Conservation (phyloP, 116 monocot species). For the Cymodocea nodosa region DNA sequence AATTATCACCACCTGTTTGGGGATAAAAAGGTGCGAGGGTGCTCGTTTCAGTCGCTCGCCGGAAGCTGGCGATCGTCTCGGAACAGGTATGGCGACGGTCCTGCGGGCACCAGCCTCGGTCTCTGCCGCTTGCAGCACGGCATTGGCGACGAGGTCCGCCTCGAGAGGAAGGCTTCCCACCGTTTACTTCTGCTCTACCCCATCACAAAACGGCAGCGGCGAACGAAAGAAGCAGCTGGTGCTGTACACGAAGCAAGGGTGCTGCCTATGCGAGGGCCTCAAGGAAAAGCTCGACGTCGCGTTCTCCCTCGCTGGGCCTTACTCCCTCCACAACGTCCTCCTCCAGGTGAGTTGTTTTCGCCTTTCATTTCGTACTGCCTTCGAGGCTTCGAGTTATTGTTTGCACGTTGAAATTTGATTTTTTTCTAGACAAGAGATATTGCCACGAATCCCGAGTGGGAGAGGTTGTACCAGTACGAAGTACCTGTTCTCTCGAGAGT, state of each 20-base stretch:
- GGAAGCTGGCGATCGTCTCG: no score
- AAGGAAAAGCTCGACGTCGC: constrained; percentile 95
- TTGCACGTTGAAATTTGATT: not conserved
- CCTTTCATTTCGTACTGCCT: no score
- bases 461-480: constrained; percentile 81
- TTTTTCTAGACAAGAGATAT: constrained; percentile 60
- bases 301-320: constrained; percentile 38
- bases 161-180: constrained; percentile 8
- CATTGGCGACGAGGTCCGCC: constrained; percentile 3
- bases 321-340: constrained; percentile 41
- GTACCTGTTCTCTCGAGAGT: constrained; percentile 80
- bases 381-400: no score
- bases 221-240: constrained; percentile 36
- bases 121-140: constrained; percentile 1
- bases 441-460: constrained; percentile 65
- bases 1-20: no score
- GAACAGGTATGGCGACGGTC: not conserved
- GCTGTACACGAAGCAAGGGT: constrained; percentile 80
- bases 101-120: constrained; percentile 7
- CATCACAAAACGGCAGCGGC: constrained; percentile 2
- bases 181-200: constrained; percentile 4
- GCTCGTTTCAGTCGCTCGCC: no score
- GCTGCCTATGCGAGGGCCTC: constrained; percentile 96
- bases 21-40: no score
- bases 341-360: constrained; percentile 27